Percentiles rank a stretch among this genome's conserved stretches.
Evolutionary conservation across 1,284 basidiomycete species (phyloP).

Genomic region (Tylopilus sp.): DNA sequence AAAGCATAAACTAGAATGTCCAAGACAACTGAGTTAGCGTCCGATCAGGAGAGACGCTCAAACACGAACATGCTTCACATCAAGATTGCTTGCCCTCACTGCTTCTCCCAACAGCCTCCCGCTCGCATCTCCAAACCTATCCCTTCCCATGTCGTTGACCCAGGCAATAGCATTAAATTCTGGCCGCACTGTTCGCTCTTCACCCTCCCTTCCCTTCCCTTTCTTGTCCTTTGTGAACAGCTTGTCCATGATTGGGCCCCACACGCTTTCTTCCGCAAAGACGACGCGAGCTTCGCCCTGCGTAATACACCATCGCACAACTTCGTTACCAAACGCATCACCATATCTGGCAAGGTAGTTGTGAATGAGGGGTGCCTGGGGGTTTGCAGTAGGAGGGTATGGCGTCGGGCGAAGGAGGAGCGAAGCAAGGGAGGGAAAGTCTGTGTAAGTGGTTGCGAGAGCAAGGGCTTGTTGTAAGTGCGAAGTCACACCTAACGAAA

Average conservation of each 20-base stretch:
- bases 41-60: neutral
- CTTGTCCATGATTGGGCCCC: constrained; percentile 57
- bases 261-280: constrained; percentile 30
- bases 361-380: constrained; percentile 56
- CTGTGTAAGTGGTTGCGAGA: constrained; percentile 81
- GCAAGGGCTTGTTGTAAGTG: constrained; percentile 69
- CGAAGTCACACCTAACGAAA: constrained; percentile 47
- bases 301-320: constrained; percentile 86
- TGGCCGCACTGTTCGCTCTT: constrained; percentile 6
- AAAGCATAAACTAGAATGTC: constrained; percentile 72
- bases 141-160: constrained; percentile 84
- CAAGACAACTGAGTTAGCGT: constrained; percentile 7
- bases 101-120: constrained; percentile 63
- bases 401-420: constrained; percentile 70
- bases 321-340: constrained; percentile 80
- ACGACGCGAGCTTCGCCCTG: constrained; percentile 49
- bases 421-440: constrained; percentile 79
- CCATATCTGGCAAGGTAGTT: constrained; percentile 79
- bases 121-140: constrained; percentile 65
- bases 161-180: constrained; percentile 66
- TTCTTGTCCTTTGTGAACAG: constrained; percentile 55
- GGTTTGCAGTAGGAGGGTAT: constrained; percentile 62
- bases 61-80: constrained; percentile 66
- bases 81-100: constrained; percentile 52
- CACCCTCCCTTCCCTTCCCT: constrained; percentile 27